These are phyloP conservation scores for Kokia cookei DNA, from an alignment of 441 rosid species.

Conservation along the genomic window DNA sequence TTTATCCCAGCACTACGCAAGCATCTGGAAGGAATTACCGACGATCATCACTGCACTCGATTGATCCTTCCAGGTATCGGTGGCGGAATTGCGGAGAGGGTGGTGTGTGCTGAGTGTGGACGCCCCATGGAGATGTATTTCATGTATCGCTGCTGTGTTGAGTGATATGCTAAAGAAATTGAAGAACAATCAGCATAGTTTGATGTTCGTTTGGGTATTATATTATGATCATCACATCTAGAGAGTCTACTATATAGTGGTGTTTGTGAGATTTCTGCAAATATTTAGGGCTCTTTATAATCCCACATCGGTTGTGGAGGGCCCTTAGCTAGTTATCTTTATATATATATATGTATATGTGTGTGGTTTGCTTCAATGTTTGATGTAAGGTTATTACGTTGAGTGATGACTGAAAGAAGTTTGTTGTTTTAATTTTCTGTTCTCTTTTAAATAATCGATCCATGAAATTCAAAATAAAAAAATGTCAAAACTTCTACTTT, in stretches of 20 bases:
- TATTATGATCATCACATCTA: neutral
- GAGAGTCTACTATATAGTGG: neutral
- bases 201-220: neutral
- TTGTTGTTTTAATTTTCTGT: too few relatives aligned
- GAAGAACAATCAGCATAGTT: neutral
- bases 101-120: constrained; percentile 38
- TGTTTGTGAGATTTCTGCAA: neutral
- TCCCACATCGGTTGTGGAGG: neutral
- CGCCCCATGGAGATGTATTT: constrained; percentile 37
- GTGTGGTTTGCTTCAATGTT: too few relatives aligned
- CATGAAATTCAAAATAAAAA: too few relatives aligned
- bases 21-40: neutral
- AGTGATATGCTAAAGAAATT: neutral
- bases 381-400: too few relatives aligned
- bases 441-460: too few relatives aligned
- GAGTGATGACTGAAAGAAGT: too few relatives aligned
- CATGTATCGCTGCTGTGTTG: constrained; percentile 41
- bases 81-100: constrained; percentile 29
- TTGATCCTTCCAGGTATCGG: constrained; percentile 27
- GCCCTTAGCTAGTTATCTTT: neutral
- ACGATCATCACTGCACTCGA: constrained; percentile 29
- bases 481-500: too few relatives aligned
- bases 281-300: neutral
- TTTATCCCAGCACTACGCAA: constrained; percentile 8
- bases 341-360: neutral